Evolutionary conservation across 2,329 filamentous ascomycete genomes (phyloP), one percentile per base, ranked within the genome.

Genomic region (Myrmaecium sp.): DNA sequence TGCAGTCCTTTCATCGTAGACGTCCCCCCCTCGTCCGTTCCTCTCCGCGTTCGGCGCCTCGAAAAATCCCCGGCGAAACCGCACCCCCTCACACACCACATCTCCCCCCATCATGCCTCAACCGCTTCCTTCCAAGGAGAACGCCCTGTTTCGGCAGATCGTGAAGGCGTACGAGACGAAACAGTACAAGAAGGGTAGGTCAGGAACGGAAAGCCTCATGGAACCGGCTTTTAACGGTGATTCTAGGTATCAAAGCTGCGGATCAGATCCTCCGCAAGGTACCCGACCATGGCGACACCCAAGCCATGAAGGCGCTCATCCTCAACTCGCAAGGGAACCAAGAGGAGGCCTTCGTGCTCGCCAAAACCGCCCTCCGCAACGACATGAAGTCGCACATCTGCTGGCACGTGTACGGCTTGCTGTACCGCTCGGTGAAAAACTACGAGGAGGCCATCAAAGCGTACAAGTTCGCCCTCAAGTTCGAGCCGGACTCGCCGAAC

Each of bases 331-430:
- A 86, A 55, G 82, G 83, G 40, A 86, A 92, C 57, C 74, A 76
- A 16, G 82, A 93, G 31, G 89, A 98, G 57, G 91, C 91, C 1
- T 98, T 98, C 51, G 70, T 74, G 23, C 66, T 98, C 32, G 86
- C 80, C 45, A 98, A 94, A 58, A 69, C 83, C 38, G 89, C 91
- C 17, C 64, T 98, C 42, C 83, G 77, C 39, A 82, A 84, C 44
- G 84, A 95, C 52, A 95, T 98, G 84, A 94, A 91, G 61, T 94
- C 84, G 44, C 86, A 95, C 56, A 84, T 98, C 44, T 95, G 84
- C 64, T 98, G 89, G 89, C 91, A 98, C 55, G 89, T 98, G 33
- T 98, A 95, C 52, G 89, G 91, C 17, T 58, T 98, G 39, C 66
- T 98, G 26, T 95, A 92, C 57, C 75, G 86, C 27, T 76, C 81